Evolutionary conservation across 2,329 filamentous ascomycete genomes (phyloP).

Genomic region (Nemania serpens): DNA sequence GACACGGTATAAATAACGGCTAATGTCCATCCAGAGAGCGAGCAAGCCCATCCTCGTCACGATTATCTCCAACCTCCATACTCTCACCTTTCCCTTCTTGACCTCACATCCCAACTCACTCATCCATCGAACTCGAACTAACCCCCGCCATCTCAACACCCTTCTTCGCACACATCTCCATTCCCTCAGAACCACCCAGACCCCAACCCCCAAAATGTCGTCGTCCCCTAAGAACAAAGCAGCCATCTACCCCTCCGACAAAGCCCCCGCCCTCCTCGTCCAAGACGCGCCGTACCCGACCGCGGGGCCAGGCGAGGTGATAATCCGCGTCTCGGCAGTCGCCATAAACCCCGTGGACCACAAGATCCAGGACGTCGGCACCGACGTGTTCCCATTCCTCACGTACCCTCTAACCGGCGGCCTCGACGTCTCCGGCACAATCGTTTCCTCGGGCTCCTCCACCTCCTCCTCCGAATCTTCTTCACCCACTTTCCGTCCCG

Average conservation of each 20-base stretch:
- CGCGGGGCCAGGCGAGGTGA: slow-evolving; percentile 29
- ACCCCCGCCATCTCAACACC: too few species aligned
- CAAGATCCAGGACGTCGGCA: slow-evolving; percentile 34
- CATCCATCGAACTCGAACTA: too few species aligned
- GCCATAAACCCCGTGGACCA: slow-evolving; percentile 44
- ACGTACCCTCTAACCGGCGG: slow-evolving; percentile 42
- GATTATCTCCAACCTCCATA: too few species aligned
- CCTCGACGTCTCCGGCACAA: slow-evolving; percentile 40
- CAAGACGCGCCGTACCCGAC: slow-evolving; percentile 23
- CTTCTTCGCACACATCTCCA: too few species aligned
- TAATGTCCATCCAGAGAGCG: too few species aligned
- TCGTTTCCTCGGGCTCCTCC: slow-evolving; percentile 38
- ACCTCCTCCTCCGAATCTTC: too few species aligned
- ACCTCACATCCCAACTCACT: too few species aligned
- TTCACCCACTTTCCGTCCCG: slow-evolving; percentile 41
- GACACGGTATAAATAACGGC: too few species aligned
- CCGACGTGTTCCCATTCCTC: slow-evolving; percentile 27
- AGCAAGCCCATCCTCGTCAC: too few species aligned
- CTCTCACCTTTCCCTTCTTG: too few species aligned
- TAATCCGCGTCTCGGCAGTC: slow-evolving; percentile 39
- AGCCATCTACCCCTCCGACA: slow-evolving; percentile 27
- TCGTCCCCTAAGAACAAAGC: slow-evolving; percentile 33
- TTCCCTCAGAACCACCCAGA: too few species aligned
- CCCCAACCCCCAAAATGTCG: slow-evolving; percentile 19
- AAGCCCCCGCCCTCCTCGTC: slow-evolving; percentile 25